phyloP scores from a whole-genome alignment of 2,329 filamentous ascomycete genomes.

The Colletotrichum truncatum region DNA sequence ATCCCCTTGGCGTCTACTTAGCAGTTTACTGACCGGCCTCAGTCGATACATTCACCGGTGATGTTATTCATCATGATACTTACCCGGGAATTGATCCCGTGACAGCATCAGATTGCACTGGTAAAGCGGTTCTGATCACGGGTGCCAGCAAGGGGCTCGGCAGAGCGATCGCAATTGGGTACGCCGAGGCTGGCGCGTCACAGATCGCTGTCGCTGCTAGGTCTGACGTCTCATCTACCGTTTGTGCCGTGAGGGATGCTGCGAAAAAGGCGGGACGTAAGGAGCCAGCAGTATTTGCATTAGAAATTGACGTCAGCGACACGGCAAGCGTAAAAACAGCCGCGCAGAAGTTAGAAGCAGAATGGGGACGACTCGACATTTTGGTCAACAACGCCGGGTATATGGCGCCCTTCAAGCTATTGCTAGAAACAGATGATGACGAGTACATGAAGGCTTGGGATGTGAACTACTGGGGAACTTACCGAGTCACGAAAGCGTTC shows the following conservation, averaged over 20 bases:
- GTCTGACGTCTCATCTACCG: conserved; percentile 50
- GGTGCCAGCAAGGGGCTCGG: conserved; percentile 66
- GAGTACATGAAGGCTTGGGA: conserved; percentile 59
- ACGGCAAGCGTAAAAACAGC: conserved; percentile 42
- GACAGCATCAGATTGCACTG: conserved; percentile 45
- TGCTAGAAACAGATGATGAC: conserved; percentile 44
- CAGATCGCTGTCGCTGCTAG: conserved; percentile 63
- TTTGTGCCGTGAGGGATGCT: conserved; percentile 44
- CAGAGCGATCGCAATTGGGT: conserved; percentile 61
- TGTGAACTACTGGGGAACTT: conserved; percentile 60
- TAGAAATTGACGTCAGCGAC: conserved; percentile 50
- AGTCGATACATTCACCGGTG: conserved; percentile 37
- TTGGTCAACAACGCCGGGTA: conserved; percentile 55
- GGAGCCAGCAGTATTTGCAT: conserved; percentile 49
- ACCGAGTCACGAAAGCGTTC: conserved; percentile 55
- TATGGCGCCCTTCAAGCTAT: conserved; percentile 41
- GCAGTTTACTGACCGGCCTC: background rate
- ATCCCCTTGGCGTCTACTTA: too few species aligned
- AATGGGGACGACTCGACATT: conserved; percentile 49
- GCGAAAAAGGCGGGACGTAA: conserved; percentile 39
- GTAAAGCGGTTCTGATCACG: conserved; percentile 57
- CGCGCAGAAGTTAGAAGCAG: conserved; percentile 30
- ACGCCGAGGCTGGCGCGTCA: conserved; percentile 61
- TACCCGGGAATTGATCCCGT: conserved; percentile 60
- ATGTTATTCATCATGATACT: conserved; percentile 54